phyloP scores from a whole-genome alignment of 2,329 filamentous ascomycete species.

The Pseudogymnoascus sp. region DNA sequence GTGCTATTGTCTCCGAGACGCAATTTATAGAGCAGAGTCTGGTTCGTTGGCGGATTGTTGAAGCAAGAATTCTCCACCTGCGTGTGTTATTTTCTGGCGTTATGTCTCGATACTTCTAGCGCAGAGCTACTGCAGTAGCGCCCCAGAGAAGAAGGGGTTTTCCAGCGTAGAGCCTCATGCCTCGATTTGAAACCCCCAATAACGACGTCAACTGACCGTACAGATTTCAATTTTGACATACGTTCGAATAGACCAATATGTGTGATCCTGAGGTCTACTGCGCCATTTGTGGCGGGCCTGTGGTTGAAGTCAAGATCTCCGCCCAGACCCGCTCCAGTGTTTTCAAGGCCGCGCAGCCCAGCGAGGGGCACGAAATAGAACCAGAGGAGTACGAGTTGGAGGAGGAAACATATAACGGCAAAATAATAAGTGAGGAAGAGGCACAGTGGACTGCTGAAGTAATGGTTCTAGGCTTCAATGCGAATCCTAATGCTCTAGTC shows the following conservation, averaged over 20 bases:
- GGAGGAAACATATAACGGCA: background rate
- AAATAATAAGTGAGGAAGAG: background rate
- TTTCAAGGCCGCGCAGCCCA: background rate
- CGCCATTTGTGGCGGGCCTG: background rate
- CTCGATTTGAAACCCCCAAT: background rate
- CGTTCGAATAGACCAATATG: background rate
- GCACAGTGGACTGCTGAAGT: background rate
- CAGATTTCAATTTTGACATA: background rate
- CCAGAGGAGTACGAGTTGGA: background rate
- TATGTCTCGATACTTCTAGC: background rate
- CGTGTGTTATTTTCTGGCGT: background rate
- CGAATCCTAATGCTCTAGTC: background rate
- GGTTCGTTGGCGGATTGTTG: background rate
- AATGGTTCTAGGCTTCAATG: background rate
- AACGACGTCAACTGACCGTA: background rate
- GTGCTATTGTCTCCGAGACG: no score
- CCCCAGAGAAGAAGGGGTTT: no score
- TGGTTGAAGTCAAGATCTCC: background rate
- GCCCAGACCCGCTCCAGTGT: background rate
- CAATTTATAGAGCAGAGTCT: no score
- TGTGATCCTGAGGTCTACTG: background rate
- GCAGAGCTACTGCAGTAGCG: background rate
- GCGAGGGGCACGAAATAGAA: no score
- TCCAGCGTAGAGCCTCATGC: background rate
- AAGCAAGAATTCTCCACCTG: background rate